Evolutionary conservation across 2,329 filamentous ascomycete genomes (phyloP), one percentile per base, ranked within the genome.

Genomic region (Calonectria honghensis): DNA sequence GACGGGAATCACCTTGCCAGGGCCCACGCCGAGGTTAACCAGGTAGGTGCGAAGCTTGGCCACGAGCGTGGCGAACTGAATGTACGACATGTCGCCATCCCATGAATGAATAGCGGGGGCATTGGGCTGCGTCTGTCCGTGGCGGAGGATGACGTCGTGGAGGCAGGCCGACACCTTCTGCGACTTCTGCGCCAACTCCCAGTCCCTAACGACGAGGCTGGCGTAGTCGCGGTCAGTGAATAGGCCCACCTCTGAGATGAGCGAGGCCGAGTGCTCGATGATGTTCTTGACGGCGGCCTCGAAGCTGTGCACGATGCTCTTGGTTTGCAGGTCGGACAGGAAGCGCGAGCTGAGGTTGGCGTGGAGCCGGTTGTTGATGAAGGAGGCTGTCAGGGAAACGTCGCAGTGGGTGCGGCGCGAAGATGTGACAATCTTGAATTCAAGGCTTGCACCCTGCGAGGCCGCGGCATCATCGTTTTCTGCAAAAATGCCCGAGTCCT

Each of bases 1-100:
- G 7, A 96, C 87, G 6, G 92, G 92, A 1, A 96, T 89, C 5
- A 94, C 85, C 10, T 90, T 87, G 13, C 90, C 89, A 0, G 88
- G 86, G 0, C 85, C 83, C 0, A 91, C 86, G 0, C 91, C 91
- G 16, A 87, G 83, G 29, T 87, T 85, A 3, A 88, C 81, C 0
- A 95, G 86, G 66, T 89, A 85, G 2, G 83, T 84, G 2, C 86
- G 84, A 0, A 89, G 81, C 5, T 82, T 83, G 2, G 84, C 81
- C 0, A 86, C 85, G 10, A 85, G 82, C 0, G 83, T 81, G 4
- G 85, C 81, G 5, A 89, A 76, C 68, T 88, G 82, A 11, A 81
- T 74, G 66, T 88, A 89, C 0, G 86, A 85, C 9, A 88, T 81
- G 16, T 85, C 81, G 0, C 88, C 88, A 37, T 89, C 88, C 85